A percentile compares a stretch with the other conserved stretches of the same genome.
Evolutionary conservation across 106 monocot species (phyloP).

Genomic region (Narthecium ossifragum): DNA sequence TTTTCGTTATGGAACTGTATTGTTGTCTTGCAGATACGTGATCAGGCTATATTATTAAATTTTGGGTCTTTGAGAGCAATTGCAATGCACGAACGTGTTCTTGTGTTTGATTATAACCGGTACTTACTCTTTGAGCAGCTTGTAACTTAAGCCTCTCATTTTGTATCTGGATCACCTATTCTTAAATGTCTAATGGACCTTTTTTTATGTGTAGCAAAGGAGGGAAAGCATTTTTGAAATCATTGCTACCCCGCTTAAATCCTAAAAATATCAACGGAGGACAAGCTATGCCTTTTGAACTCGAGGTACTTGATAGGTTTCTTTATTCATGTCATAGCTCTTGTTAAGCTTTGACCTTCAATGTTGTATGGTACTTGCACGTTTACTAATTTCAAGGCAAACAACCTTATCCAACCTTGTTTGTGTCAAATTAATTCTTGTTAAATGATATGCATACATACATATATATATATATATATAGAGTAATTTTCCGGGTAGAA

Average conservation of each 20-base stretch:
- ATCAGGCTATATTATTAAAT: constrained; percentile 84
- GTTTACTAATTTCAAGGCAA: no score
- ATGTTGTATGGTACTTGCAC: no score
- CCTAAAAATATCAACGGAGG: constrained; percentile 52
- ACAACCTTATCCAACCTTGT: no score
- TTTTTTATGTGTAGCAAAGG: constrained; percentile 52
- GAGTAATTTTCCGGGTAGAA: no score
- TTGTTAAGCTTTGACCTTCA: no score
- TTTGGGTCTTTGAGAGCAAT: constrained; percentile 90
- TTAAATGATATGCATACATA: no score
- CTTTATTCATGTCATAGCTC: no score
- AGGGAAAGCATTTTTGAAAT: constrained; percentile 73
- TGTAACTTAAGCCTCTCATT: neutral
- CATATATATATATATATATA: no score
- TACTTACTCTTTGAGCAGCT: constrained; percentile 12
- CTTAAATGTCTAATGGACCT: no score
- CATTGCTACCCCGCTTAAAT: constrained; percentile 74
- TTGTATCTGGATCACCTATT: no score
- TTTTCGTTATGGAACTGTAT: no score
- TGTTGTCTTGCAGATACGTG: constrained; percentile 57
- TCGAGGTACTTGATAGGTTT: constrained; percentile 87
- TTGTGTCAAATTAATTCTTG: no score
- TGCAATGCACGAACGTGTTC: constrained; percentile 77
- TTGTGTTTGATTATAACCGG: constrained; percentile 86
- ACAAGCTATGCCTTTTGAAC: constrained; percentile 86